These are phyloP conservation scores for Tricholoma hemisulphureum DNA, from an alignment of 768 basidiomycete species.

Conservation along the genomic window DNA sequence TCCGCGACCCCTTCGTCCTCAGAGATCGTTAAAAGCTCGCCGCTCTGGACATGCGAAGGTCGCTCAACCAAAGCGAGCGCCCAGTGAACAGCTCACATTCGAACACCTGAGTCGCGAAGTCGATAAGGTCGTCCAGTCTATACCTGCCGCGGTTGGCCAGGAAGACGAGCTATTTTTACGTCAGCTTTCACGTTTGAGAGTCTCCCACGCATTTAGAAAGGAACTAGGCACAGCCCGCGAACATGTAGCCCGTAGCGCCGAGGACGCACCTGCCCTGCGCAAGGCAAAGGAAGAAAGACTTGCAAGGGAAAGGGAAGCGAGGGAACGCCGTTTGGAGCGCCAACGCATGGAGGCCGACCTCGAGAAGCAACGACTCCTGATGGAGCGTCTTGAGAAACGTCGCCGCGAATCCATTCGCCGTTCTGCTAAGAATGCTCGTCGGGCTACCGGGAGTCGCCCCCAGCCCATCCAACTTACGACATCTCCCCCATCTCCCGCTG, in stretches of 20 bases:
- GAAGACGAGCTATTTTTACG: constrained; percentile 1
- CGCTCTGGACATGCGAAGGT: constrained; percentile 1
- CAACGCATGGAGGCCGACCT: background rate
- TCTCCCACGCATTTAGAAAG: background rate
- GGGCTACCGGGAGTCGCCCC: background rate
- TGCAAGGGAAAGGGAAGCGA: background rate
- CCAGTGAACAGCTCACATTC: background rate
- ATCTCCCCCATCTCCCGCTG: background rate
- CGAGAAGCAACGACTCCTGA: constrained; percentile 3
- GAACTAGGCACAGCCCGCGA: constrained; percentile 9
- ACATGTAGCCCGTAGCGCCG: constrained; percentile 29
- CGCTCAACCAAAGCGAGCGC: background rate
- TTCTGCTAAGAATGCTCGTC: background rate
- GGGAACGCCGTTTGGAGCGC: background rate
- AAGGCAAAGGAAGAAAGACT: background rate
- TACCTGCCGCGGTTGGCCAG: background rate
- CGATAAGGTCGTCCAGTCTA: background rate
- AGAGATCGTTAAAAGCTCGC: background rate
- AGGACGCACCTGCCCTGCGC: background rate
- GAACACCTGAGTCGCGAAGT: background rate
- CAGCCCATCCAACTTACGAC: background rate
- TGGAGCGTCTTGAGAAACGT: background rate
- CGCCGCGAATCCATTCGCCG: background rate
- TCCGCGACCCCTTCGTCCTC: background rate
- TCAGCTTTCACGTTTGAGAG: background rate